Evolutionary conservation across 2,329 filamentous ascomycete species (phyloP), one percentile per base, ranked within the genome.

Genomic region (Passalora sequoiae): DNA sequence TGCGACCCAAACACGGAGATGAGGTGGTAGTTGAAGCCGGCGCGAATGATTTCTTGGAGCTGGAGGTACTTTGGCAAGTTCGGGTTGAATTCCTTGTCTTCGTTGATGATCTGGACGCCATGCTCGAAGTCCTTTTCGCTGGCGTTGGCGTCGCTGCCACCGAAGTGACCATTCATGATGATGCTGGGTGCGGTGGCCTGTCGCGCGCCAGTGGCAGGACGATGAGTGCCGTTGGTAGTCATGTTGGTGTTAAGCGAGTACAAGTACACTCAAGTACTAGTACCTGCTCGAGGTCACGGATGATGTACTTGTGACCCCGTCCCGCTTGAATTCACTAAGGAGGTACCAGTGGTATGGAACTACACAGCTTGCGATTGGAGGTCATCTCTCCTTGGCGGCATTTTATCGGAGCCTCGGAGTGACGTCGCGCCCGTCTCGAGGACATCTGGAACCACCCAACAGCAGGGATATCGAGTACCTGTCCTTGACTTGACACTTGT

Each of bases 1-100:
- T 98, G 92, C 45, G 91, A 97, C 31, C 92, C 92, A 67, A 98
- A 98, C 61, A 98, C 92, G 60, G 91, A 96, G 64, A 98, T 96
- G 63, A 98, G 80, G 69, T 98, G 92, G 71, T 98, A 98, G 72
- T 97, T 95, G 79, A 98, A 98, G 62, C 92, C 92, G 51, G 89
- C 82, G 49, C 86, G 81, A 56, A 88, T 85, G 57, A 95, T 81
- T 60, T 85, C 76, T 65, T 89, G 86, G 54, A 81, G 72, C 55
- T 79, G 77, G 56, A 98, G 80, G 67, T 98, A 98, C 46, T 81
- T 79, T 60, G 82, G 84, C 60, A 98, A 73, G 45, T 79, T 69
- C 68, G 88, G 95, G 61, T 95, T 97, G 80, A 96, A 98, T 59
- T 87, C 78, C 73, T 97, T 97, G 63, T 94, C 83, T 70, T 89